Evolutionary conservation across 345 rosid genomes (phyloP).

Genomic region (Populus nigra): DNA sequence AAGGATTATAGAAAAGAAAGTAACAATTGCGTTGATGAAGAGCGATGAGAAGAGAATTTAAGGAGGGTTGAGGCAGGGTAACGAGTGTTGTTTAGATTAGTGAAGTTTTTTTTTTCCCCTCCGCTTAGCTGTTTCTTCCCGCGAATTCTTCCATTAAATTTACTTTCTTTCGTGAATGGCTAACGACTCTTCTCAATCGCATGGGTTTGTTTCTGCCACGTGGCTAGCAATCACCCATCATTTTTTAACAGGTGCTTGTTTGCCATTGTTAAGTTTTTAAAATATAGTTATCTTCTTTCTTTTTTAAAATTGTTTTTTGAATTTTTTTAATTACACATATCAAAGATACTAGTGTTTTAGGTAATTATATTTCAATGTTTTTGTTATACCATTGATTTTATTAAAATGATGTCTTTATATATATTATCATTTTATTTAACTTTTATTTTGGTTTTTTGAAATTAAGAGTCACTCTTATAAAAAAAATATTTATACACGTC

Average conservation of each 20-base stretch:
- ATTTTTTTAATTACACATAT: too few species aligned
- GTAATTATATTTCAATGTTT: too few species aligned
- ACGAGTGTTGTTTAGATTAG: neutral
- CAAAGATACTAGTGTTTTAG: too few species aligned
- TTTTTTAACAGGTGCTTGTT: neutral
- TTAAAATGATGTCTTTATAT: too few species aligned
- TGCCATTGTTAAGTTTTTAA: too few species aligned
- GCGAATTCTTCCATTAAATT: constrained; percentile 1
- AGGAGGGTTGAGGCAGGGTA: neutral
- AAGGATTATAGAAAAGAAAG: constrained; percentile 25
- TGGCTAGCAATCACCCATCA: constrained; percentile 16
- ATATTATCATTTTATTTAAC: too few species aligned
- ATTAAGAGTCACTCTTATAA: too few species aligned
- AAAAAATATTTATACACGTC: too few species aligned
- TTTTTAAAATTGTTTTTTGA: too few species aligned
- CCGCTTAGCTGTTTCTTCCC: constrained; percentile 2
- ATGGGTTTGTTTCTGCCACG: constrained; percentile 29
- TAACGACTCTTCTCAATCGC: neutral
- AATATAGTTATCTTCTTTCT: too few species aligned
- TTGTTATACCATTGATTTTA: too few species aligned
- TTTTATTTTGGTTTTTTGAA: too few species aligned
- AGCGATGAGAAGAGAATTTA: constrained; percentile 25
- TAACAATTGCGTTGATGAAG: constrained; percentile 31
- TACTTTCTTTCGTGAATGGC: neutral
- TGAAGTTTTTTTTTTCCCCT: neutral